Conservation (phyloP, 2,329 filamentous ascomycete species). For the Penicillium freii region DNA sequence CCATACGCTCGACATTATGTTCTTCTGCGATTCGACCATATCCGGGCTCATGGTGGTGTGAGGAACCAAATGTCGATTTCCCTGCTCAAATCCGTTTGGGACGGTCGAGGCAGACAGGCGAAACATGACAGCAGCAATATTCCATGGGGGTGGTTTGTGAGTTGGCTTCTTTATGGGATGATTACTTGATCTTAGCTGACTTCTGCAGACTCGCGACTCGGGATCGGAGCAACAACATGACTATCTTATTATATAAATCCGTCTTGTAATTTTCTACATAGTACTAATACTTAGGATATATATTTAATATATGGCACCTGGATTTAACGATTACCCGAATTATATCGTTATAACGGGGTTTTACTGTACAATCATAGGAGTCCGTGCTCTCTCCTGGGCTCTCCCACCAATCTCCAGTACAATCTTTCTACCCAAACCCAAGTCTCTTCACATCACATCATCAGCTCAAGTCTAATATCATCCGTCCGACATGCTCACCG, state of each 20-base stretch:
- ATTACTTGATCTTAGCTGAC: background rate
- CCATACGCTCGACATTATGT: slow-evolving; percentile 33
- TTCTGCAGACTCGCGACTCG: slow-evolving; percentile 24
- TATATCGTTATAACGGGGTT: no score
- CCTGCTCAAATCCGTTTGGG: slow-evolving; percentile 29
- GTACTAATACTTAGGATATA: no score
- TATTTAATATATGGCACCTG: no score
- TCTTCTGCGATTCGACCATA: slow-evolving; percentile 26
- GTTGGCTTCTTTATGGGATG: slow-evolving; percentile 1
- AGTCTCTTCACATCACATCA: no score
- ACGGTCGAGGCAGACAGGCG: slow-evolving; percentile 22
- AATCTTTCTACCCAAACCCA: no score
- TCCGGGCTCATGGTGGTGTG: slow-evolving; percentile 28
- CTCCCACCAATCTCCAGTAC: no score
- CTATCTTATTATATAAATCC: slow-evolving; percentile 29
- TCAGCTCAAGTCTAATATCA: no score
- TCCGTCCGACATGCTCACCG: no score
- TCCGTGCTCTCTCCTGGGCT: no score
- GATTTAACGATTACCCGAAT: no score
- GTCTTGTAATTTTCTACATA: background rate
- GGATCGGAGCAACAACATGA: slow-evolving; percentile 27
- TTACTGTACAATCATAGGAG: no score
- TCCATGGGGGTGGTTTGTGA: slow-evolving; percentile 31
- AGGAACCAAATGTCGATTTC: slow-evolving; percentile 23
- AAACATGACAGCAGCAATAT: slow-evolving; percentile 25